A percentile compares a stretch with the other conserved stretches of the same genome.
Evolutionary conservation across 495 filamentous ascomycete genomes (phyloP).

Genomic region (Astrothelium subdiscretum): DNA sequence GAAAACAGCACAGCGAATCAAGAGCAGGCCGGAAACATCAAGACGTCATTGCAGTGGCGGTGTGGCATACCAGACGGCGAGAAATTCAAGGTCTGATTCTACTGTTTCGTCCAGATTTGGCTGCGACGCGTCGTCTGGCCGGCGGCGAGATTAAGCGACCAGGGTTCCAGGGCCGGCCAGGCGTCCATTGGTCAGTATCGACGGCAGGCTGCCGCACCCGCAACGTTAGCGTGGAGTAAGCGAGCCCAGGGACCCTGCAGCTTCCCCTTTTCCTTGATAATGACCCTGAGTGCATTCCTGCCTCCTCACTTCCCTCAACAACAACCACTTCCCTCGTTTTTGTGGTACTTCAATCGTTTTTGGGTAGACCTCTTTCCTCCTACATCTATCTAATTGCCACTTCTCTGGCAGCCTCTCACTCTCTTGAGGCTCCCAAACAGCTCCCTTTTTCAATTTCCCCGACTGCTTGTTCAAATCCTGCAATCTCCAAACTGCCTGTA

Average conservation of each 20-base stretch:
- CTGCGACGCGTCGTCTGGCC: no score
- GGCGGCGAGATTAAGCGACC: not conserved
- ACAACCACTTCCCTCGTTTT: not conserved
- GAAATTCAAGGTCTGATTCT: not conserved
- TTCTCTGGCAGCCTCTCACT: conserved; percentile 4
- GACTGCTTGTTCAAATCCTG: not conserved
- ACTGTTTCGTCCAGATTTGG: not conserved
- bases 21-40: not conserved
- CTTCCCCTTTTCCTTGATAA: not conserved
- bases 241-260: not conserved
- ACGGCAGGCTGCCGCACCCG: not conserved
- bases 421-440: conserved; percentile 3
- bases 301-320: not conserved
- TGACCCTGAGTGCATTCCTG: not conserved
- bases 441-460: not conserved
- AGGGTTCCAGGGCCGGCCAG: not conserved
- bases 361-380: not conserved
- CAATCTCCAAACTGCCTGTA: not conserved
- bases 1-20: not conserved
- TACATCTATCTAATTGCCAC: not conserved
- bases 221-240: not conserved
- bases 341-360: not conserved
- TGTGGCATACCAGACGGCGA: not conserved
- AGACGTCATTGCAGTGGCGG: not conserved
- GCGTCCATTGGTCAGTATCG: not conserved